phyloP scores from a whole-genome alignment of 2,329 filamentous ascomycete species.

The Beauveria scarabaeidicola region DNA sequence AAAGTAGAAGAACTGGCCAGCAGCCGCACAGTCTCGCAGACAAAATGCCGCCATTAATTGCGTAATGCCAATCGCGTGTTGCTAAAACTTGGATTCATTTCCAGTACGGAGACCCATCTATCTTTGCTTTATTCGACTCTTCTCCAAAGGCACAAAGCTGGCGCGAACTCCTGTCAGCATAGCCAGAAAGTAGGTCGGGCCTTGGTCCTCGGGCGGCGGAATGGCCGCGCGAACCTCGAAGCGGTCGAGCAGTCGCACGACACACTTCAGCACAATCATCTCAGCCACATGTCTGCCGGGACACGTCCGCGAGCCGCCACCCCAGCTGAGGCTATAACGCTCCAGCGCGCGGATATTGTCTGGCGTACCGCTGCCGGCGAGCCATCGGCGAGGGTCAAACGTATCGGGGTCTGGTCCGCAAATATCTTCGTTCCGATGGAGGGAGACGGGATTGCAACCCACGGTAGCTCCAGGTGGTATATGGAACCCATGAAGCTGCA shows the following conservation, averaged over 20 bases:
- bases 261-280: slow-evolving; percentile 37
- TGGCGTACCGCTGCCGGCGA: slow-evolving; percentile 17
- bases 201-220: slow-evolving; percentile 26
- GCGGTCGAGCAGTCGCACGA: slow-evolving; percentile 31
- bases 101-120: not conserved
- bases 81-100: not conserved
- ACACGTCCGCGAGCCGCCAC: slow-evolving; percentile 41
- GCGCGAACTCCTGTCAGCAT: slow-evolving; percentile 31
- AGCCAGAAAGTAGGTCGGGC: slow-evolving; percentile 42
- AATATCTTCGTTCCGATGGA: slow-evolving; percentile 42
- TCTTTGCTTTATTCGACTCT: not conserved
- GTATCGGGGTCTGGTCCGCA: slow-evolving; percentile 37
- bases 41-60: not conserved
- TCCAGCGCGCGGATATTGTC: slow-evolving; percentile 32
- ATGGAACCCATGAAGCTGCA: slow-evolving; percentile 29
- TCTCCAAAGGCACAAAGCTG: not conserved
- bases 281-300: slow-evolving; percentile 44
- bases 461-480: slow-evolving; percentile 40
- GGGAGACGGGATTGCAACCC: slow-evolving; percentile 39
- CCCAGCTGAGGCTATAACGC: slow-evolving; percentile 41
- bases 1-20: not conserved
- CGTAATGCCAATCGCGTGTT: not conserved
- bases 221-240: slow-evolving; percentile 36
- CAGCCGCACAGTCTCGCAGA: not conserved
- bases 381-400: slow-evolving; percentile 42